Percentiles rank a stretch among this genome's conserved stretches.
Conservation (phyloP, 2,329 filamentous ascomycete genomes). For the Neoascochyta sp. region DNA sequence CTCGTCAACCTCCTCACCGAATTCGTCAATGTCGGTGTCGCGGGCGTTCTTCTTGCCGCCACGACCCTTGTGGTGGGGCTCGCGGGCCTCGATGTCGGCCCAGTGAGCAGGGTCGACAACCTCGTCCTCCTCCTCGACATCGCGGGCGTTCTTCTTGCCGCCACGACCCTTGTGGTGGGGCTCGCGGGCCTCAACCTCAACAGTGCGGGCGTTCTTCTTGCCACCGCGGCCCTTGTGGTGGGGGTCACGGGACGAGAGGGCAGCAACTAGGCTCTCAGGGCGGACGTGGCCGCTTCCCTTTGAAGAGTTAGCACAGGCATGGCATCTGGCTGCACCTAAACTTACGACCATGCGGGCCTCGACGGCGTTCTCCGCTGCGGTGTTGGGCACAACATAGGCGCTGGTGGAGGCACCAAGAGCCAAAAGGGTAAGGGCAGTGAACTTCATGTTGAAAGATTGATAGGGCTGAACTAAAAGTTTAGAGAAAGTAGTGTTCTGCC, state of each 20-base stretch:
- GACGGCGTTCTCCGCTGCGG: conserved; percentile 17
- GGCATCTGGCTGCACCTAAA: not conserved
- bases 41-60: conserved; percentile 2
- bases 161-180: conserved; percentile 10
- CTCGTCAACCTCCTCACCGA: not conserved
- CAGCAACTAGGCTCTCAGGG: conserved; percentile 18
- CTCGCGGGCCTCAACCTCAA: conserved; percentile 1
- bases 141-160: conserved; percentile 5
- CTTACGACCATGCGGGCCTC: conserved; percentile 28
- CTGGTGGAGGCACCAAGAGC: conserved; percentile 30
- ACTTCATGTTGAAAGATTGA: conserved; percentile 34
- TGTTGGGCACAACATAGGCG: conserved; percentile 32
- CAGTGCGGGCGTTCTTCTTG: conserved; percentile 7
- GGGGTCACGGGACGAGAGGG: conserved; percentile 5
- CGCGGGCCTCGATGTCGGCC: conserved; percentile 4
- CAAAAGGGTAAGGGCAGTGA: conserved; percentile 28
- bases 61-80: conserved; percentile 8
- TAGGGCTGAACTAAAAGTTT: conserved; percentile 11
- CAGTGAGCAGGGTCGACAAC: conserved; percentile 2
- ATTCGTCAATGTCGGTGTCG: not conserved
- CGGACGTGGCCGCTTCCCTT: conserved; percentile 24
- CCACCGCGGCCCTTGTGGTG: conserved; percentile 14
- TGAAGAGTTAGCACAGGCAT: conserved; percentile 6
- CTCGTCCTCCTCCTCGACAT: conserved; percentile 2
- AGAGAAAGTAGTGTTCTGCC: conserved; percentile 25